phyloP scores from a whole-genome alignment of 2,329 filamentous ascomycete genomes.

The Colletotrichum sp. region DNA sequence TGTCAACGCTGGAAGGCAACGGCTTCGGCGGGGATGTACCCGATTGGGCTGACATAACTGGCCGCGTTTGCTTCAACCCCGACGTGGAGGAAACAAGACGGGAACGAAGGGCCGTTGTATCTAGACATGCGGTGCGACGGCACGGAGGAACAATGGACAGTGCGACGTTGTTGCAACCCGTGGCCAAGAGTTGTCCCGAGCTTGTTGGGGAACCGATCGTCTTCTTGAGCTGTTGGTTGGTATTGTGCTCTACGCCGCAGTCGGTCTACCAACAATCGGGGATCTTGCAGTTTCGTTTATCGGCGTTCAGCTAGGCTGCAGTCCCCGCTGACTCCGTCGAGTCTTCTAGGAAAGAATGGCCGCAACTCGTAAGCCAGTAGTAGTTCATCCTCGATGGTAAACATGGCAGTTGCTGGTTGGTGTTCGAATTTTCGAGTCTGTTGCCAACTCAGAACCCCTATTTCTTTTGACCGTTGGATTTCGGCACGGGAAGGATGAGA shows the following conservation, averaged over 20 bases:
- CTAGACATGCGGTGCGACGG: neutral
- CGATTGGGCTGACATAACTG: constrained; percentile 4
- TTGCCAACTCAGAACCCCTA: neutral
- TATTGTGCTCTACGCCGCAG: neutral
- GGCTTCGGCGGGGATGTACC: neutral
- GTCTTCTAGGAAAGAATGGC: neutral
- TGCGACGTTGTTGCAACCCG: neutral
- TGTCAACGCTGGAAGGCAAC: neutral
- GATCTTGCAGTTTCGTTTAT: neutral
- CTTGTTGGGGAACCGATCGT: neutral
- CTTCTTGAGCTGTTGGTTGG: neutral
- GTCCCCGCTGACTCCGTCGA: neutral
- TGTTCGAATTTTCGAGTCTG: neutral
- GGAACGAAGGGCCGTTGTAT: neutral
- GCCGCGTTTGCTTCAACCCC: constrained; percentile 3
- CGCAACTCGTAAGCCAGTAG: neutral
- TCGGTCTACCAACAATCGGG: neutral
- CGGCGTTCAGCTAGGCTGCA: neutral
- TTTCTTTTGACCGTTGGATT: neutral
- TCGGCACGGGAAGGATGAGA: neutral
- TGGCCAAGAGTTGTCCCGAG: neutral
- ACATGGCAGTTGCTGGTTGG: neutral
- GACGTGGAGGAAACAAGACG: neutral
- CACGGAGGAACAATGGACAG: neutral
- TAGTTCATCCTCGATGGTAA: neutral